phyloP scores from a whole-genome alignment of 176 grass and related monocot species.

The Poa annua region DNA sequence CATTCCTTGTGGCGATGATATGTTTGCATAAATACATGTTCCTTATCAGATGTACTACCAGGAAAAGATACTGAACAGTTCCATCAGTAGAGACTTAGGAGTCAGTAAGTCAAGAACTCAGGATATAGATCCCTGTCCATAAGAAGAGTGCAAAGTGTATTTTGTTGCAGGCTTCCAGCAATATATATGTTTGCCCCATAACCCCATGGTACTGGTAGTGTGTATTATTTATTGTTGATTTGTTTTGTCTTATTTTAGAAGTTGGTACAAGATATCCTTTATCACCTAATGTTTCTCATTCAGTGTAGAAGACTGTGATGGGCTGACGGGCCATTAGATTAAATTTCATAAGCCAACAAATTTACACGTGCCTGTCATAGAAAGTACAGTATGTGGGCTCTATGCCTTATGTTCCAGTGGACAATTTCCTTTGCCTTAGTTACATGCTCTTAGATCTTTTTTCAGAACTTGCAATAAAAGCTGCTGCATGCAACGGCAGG shows the following conservation, averaged over 20 bases:
- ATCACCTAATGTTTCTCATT: not conserved
- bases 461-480: not conserved
- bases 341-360: not conserved
- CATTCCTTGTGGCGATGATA: not conserved
- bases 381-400: not conserved
- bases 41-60: not conserved
- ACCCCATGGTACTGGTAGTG: not conserved
- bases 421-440: not conserved
- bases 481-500: not conserved
- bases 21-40: not conserved
- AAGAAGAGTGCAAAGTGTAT: conserved; percentile 15
- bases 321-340: not conserved
- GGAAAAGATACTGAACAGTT: not conserved
- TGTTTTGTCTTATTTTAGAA: not conserved
- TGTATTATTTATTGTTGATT: not conserved
- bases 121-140: not conserved
- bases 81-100: not conserved
- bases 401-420: not conserved
- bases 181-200: conserved; percentile 5
- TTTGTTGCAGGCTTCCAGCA: conserved; percentile 11
- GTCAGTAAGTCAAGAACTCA: not conserved
- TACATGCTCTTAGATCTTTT: not conserved
- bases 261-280: not conserved
- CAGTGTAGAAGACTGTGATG: conserved; percentile 7
- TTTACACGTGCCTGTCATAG: not conserved